Percentiles rank a stretch among this genome's conserved stretches.
These are phyloP conservation scores for Cladosporium sp. DNA, from an alignment of 2,329 filamentous ascomycete genomes.

Conservation along the genomic window DNA sequence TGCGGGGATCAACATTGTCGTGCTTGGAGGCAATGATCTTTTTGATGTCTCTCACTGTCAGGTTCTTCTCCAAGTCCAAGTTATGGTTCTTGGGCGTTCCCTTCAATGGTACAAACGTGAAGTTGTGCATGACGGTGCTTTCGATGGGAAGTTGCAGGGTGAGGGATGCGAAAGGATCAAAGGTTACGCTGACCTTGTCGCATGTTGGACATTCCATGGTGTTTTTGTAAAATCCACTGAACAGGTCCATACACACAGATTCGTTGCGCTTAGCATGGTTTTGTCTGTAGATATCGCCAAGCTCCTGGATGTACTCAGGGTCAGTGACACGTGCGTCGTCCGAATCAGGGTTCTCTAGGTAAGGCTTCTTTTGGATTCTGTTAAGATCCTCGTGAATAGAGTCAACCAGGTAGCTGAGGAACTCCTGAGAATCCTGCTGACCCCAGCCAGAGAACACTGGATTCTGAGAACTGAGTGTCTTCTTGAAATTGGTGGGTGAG, in stretches of 20 bases:
- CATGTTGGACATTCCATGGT: slow-evolving; percentile 90
- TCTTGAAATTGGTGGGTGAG: slow-evolving; percentile 79
- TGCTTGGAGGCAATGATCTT: slow-evolving; percentile 59
- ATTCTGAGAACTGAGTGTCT: slow-evolving; percentile 74
- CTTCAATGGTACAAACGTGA: slow-evolving; percentile 77
- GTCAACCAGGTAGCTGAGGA: slow-evolving; percentile 90
- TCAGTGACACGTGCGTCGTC: slow-evolving; percentile 94
- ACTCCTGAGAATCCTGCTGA: slow-evolving; percentile 97
- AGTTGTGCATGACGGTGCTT: slow-evolving; percentile 71
- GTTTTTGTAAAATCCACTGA: slow-evolving; percentile 98
- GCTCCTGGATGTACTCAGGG: slow-evolving; percentile 73
- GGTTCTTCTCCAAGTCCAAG: slow-evolving; percentile 78
- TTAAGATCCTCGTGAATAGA: slow-evolving; percentile 94
- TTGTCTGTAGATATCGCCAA: slow-evolving; percentile 86
- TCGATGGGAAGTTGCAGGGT: slow-evolving; percentile 88
- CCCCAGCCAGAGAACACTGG: slow-evolving; percentile 90
- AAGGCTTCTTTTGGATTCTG: slow-evolving; percentile 90
- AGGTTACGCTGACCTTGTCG: slow-evolving; percentile 95
- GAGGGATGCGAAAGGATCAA: slow-evolving; percentile 94
- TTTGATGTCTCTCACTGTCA: slow-evolving; percentile 67
- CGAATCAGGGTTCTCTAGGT: slow-evolving; percentile 95
- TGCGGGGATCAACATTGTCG: slow-evolving; percentile 53
- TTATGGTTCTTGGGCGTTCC: slow-evolving; percentile 69
- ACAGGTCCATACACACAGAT: slow-evolving; percentile 91
- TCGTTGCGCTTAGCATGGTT: slow-evolving; percentile 92